Base-by-base conservation (phyloP, 495 filamentous ascomycete genomes). In the Neurospora sp. region DNA sequence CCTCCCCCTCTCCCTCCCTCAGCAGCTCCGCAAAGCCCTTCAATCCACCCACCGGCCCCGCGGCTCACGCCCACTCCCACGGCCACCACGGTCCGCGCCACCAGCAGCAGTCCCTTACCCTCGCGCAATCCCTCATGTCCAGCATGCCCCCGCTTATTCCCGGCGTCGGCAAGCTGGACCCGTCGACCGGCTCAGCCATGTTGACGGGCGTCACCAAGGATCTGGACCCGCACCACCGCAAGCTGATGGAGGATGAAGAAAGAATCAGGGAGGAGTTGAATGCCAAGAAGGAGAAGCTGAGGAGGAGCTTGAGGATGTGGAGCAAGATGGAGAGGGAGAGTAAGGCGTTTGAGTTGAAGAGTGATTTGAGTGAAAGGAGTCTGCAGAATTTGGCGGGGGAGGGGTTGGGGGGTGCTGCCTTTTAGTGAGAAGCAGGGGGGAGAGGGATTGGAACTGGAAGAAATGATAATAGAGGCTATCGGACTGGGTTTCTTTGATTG, bases 41-140 rank as follows among this genome's bases (percentile, higher is more conserved):
- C 74, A 87, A 87, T 69, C 85, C 85, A 1, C 85, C 85, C 31
- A 87, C 85, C 3, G 85, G 84, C 7, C 85, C 85, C 0, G 80
- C 85, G 0, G 81, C 83, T 2, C 79, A 82, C 35, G 41, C 42
- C 5, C 74, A 76, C 69, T 70, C 54, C 79, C 77, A 40, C 77
- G 70, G 70, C 11, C 16, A 35, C 38, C 71, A 73, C 12, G 66
- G 46, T 18, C 62, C 76, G 3, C 81, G 80, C 27, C 54, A 31
- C 35, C 54, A 18, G 12, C 54, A 62, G 12, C 54, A 66, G 27
- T 37, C 54, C 23, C 27, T 66, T 3, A 83, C 79, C 54, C 79
- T 86, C 0, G 83, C 81, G 0, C 84, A 86, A 70, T 79, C 75
- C 69, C 77, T 85, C 8, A 71, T 87, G 0, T 74, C 82, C 23